These are phyloP conservation scores for Aspergillus carlsbadensis DNA, from an alignment of 495 filamentous ascomycete species.

Conservation along the genomic window DNA sequence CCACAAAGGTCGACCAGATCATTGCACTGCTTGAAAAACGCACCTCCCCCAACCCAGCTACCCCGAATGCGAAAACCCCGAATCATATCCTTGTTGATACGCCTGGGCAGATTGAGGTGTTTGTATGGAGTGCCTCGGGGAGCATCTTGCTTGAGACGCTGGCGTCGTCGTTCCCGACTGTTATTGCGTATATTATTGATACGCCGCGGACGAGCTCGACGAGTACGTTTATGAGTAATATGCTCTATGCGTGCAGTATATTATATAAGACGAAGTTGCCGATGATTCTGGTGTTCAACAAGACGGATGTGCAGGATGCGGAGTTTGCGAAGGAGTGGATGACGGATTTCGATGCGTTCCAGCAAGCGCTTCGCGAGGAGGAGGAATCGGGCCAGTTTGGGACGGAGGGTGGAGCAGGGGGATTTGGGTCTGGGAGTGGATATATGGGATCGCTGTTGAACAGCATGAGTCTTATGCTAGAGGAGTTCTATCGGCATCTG, in stretches of 20 bases:
- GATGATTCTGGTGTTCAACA: conserved; percentile 99
- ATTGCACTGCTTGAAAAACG: conserved; percentile 87
- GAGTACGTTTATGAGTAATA: conserved; percentile 98
- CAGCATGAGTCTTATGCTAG: conserved; percentile 95
- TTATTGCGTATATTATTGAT: conserved; percentile 96
- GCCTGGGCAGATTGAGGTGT: conserved; percentile 96
- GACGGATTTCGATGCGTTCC: conserved; percentile 97
- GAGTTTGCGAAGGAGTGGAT: conserved; percentile 98
- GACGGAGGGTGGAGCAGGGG: conserved; percentile 60
- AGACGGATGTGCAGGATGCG: conserved; percentile 91
- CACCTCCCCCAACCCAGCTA: conserved; percentile 59
- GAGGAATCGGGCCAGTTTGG: conserved; percentile 78
- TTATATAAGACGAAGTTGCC: conserved; percentile 97
- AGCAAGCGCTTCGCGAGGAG: conserved; percentile 75
- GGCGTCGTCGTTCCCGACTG: conserved; percentile 89
- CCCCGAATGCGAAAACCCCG: conserved; percentile 62
- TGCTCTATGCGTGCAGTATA: conserved; percentile 98
- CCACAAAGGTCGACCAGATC: conserved; percentile 96
- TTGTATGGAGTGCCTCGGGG: conserved; percentile 94
- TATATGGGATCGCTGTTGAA: conserved; percentile 98
- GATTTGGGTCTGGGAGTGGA: conserved; percentile 71
- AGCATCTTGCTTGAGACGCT: conserved; percentile 91
- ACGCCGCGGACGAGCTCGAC: conserved; percentile 91
- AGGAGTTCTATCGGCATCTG: conserved; percentile 94
- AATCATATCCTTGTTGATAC: conserved; percentile 91